Conservation (phyloP, 345 rosid genomes). For the Eutrema japonicum region DNA sequence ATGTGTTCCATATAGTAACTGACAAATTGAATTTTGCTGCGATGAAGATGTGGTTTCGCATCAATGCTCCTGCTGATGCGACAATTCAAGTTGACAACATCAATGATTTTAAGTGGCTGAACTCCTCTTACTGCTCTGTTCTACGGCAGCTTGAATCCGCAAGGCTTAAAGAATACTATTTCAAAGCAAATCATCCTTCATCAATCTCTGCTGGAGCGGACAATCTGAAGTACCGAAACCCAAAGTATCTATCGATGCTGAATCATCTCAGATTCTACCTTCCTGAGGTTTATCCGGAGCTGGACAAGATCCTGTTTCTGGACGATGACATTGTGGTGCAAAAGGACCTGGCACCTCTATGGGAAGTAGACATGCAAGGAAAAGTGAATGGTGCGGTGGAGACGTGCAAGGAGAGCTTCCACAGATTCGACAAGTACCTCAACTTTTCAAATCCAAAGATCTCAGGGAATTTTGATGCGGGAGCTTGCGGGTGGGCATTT, state of each 20-base stretch:
- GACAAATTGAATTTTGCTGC: slow-evolving; percentile 81
- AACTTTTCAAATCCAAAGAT: slow-evolving; percentile 92
- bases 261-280: slow-evolving; percentile 91
- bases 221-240: slow-evolving; percentile 85
- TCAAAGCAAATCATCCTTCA: slow-evolving; percentile 78
- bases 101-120: slow-evolving; percentile 81
- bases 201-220: slow-evolving; percentile 67
- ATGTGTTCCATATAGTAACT: slow-evolving; percentile 90
- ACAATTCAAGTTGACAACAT: slow-evolving; percentile 70
- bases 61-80: slow-evolving; percentile 62
- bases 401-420: slow-evolving; percentile 90
- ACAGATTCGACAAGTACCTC: slow-evolving; percentile 97
- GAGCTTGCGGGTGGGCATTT: slow-evolving; percentile 98
- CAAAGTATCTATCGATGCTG: slow-evolving; percentile 83
- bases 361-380: slow-evolving; percentile 72
- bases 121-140: slow-evolving; percentile 85
- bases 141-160: slow-evolving; percentile 84
- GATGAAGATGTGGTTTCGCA: slow-evolving; percentile 83
- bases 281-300: slow-evolving; percentile 83
- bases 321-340: slow-evolving; percentile 93
- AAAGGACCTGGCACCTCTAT: slow-evolving; percentile 81
- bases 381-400: slow-evolving; percentile 92
- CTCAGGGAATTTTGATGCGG: slow-evolving; percentile 67
- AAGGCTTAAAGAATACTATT: slow-evolving; percentile 82
- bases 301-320: slow-evolving; percentile 74